phyloP scores from a whole-genome alignment of 805 yeast species.

The Metschnikowia dekortorum region DNA sequence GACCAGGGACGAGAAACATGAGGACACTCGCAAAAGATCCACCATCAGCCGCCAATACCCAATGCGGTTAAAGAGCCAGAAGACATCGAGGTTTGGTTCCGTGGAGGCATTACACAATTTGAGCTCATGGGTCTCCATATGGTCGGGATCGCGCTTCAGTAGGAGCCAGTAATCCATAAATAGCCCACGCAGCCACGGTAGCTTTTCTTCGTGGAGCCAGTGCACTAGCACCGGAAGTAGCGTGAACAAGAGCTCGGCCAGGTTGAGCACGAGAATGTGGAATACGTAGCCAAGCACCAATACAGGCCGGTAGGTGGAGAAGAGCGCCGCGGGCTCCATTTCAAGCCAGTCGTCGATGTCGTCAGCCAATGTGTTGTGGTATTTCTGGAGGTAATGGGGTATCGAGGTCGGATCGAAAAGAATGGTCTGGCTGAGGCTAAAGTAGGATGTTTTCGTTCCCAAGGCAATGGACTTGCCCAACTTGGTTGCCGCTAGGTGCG shows the following conservation, averaged over 20 bases:
- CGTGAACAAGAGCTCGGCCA: constrained; percentile 26
- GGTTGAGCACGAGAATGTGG: constrained; percentile 32
- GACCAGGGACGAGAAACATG: constrained; percentile 8
- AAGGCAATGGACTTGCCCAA: constrained; percentile 34
- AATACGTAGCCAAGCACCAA: constrained; percentile 32
- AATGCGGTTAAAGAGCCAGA: constrained; percentile 25
- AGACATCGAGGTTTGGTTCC: constrained; percentile 14
- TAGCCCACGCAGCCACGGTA: constrained; percentile 8
- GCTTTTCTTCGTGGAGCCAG: constrained; percentile 31
- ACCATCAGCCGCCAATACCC: constrained; percentile 31
- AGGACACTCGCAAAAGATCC: background rate
- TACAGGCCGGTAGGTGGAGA: constrained; percentile 19
- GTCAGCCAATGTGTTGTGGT: constrained; percentile 23
- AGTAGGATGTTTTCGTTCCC: constrained; percentile 32
- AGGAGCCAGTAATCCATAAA: constrained; percentile 13
- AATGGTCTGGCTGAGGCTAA: constrained; percentile 26
- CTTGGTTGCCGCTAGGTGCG: constrained; percentile 23
- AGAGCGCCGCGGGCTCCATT: constrained; percentile 26
- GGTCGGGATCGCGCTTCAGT: constrained; percentile 12
- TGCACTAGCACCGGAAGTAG: constrained; percentile 34
- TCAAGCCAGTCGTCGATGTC: constrained; percentile 37
- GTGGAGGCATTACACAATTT: background rate
- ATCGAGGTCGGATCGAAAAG: constrained; percentile 23
- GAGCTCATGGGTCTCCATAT: constrained; percentile 7
- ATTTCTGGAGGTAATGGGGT: constrained; percentile 20